Percentiles rank a stretch among this genome's conserved stretches.
These are phyloP conservation scores for Microbotryum intermedium DNA, from an alignment of 1,284 basidiomycete genomes.

Conservation along the genomic window DNA sequence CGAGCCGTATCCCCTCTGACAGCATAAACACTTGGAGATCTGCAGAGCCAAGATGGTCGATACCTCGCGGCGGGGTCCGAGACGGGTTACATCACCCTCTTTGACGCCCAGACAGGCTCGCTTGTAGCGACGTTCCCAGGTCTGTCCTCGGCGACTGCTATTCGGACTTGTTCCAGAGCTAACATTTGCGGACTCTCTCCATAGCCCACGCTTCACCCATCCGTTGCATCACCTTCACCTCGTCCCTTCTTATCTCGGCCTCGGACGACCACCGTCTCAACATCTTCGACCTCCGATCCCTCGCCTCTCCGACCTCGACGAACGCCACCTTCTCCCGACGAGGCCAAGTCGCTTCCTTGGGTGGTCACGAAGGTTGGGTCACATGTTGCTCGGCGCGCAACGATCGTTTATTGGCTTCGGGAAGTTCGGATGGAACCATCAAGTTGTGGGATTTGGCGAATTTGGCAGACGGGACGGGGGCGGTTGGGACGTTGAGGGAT, in stretches of 20 bases:
- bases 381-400: slow-evolving; percentile 23
- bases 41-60: slow-evolving; percentile 29
- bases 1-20: neutral
- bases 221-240: slow-evolving; percentile 32
- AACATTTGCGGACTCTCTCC: too few species aligned
- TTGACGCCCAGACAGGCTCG: slow-evolving; percentile 27
- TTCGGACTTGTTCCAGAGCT: too few species aligned
- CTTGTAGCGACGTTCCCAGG: slow-evolving; percentile 32
- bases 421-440: slow-evolving; percentile 31
- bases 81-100: slow-evolving; percentile 29
- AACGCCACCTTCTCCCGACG: slow-evolving; percentile 14
- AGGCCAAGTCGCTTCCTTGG: slow-evolving; percentile 31
- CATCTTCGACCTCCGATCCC: slow-evolving; percentile 32
- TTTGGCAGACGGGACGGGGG: slow-evolving; percentile 15
- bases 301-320: slow-evolving; percentile 9
- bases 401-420: slow-evolving; percentile 27
- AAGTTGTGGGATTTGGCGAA: slow-evolving; percentile 30
- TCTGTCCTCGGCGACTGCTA: neutral
- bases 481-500: slow-evolving; percentile 29
- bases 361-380: slow-evolving; percentile 33
- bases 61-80: slow-evolving; percentile 25
- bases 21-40: neutral
- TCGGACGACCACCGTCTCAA: slow-evolving; percentile 34
- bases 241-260: slow-evolving; percentile 30
- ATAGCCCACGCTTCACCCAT: slow-evolving; percentile 33